Base-by-base conservation (phyloP, 805 yeast species). In the Metschnikowia peoriensis region DNA sequence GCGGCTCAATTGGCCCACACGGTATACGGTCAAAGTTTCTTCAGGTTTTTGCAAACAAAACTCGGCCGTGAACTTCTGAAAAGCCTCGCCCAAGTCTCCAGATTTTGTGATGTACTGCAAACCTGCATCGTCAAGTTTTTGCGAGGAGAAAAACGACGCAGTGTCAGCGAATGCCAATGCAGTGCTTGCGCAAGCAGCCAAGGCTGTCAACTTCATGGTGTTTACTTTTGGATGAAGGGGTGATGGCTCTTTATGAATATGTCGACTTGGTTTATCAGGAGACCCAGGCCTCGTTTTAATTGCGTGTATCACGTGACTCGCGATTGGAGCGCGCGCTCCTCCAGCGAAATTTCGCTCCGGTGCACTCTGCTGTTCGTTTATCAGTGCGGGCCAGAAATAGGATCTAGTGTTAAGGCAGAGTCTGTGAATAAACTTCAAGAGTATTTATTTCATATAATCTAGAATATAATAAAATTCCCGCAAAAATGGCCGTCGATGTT, bases 91-190 rank as follows among this genome's bases (percentile, higher is more conserved):
- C 44, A 69, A 52, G 38, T 47, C 57, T 17, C 58, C 40, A 28
- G 69, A 49, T 38, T 61, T 61, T n/a, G 65, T 58, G 44, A 68
- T 59, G 60, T 66, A 63, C 37, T 54, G 54, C 51, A 57, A 58
- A n/a, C 43, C 38, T 28, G 35, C 48, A 3, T 42, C 40, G 12
- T 42, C 52, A 11, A 55, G 32, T 16, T 47, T 35, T 15, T 46
- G 49, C 41, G 56, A 44, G 9, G 61, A 51, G 40, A 43, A 58
- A 41, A 60, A 54, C 14, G 62, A 57, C 7, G 63, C 61, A 2
- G 63, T 58, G 44, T 60, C 57, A 7, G 62, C 45, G 34, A 58
- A 60, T 11, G 63, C 63, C 52, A 47, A 44, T 7, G 53, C 58
- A 15, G 59, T 38, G 46, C 58, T 55, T 34, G 51, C 56, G 28